Conservation (phyloP, 306 rosid genomes). For the Acacia crassicarpa region DNA sequence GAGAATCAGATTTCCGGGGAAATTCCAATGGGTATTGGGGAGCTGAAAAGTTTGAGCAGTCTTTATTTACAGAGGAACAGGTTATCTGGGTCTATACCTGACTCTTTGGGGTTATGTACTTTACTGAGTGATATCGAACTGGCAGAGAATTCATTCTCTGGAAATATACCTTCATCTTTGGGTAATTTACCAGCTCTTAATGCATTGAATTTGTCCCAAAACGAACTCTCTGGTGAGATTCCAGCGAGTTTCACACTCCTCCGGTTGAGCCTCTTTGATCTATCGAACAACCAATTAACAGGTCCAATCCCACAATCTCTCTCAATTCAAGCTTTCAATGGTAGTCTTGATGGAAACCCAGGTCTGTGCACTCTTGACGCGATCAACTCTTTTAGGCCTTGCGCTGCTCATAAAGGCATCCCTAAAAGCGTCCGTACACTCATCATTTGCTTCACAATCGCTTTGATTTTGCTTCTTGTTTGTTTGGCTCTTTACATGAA, state of each 20-base stretch:
- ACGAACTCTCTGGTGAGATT: conserved; percentile 68
- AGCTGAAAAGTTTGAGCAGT: conserved; percentile 47
- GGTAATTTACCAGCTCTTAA: conserved; percentile 63
- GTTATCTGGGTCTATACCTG: conserved; percentile 65
- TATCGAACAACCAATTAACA: conserved; percentile 56
- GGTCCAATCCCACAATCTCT: conserved; percentile 70
- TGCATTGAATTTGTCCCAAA: conserved; percentile 63
- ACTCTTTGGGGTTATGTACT: conserved; percentile 56
- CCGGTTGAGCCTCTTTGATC: conserved; percentile 69
- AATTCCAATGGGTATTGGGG: conserved; percentile 60
- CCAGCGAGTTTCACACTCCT: conserved; percentile 60
- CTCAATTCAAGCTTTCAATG: conserved; percentile 66
- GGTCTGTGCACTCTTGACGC: conserved; percentile 57
- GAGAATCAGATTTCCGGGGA: conserved; percentile 59
- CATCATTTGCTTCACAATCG: conserved; percentile 49
- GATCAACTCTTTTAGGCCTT: conserved; percentile 45
- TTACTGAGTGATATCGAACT: conserved; percentile 54
- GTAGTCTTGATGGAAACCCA: conserved; percentile 73
- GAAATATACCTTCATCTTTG: conserved; percentile 63
- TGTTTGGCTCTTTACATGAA: conserved; percentile 39
- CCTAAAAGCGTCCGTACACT: conserved; percentile 53
- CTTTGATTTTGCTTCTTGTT: conserved; percentile 31
- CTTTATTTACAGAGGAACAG: conserved; percentile 61
- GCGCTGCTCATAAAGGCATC: conserved; percentile 43
- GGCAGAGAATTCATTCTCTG: conserved; percentile 55